Evolutionary conservation across 2,329 filamentous ascomycete genomes (phyloP), one percentile per base, ranked within the genome.

Genomic region (Cladorrhinum sp.): DNA sequence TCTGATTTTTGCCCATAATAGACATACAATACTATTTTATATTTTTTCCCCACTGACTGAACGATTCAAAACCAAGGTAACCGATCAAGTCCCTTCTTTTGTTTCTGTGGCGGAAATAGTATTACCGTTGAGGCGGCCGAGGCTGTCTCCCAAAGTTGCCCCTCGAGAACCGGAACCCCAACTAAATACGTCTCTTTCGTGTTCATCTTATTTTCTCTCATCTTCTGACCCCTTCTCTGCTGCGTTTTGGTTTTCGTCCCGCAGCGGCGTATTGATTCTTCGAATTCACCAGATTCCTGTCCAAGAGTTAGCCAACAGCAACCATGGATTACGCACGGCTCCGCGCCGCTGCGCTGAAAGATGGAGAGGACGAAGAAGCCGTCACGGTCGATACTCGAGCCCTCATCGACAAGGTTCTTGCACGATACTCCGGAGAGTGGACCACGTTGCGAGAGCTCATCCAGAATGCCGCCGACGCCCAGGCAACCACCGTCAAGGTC

Each of bases 371-470:
- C 69, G 95, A 98, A 75, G 95, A 98, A 76, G 95, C 95, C 48
- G 95, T 99, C 60, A 99, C 95, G 0, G 95, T 99, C 71, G 96
- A 99, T 73, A 99, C 95, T 54, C 85, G 96, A 71, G 95, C 95
- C 49, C 77, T 99, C 69, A 99, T 99, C 72, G 96, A 98, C 78
- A 99, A 99, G 76, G 94, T 99, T 10, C 84, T 99, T 55, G 95
- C 95, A 9, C 84, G 95, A 71, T 99, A 99, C 73, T 96, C 93
- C 2, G 94, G 95, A 69, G 96, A 99, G 79, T 97, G 94, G 88
- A 92, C 86, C 5, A 90, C 84, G 8, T 78, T 99, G 18, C 86
- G 95, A 80, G 95, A 99, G 74, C 86, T 99, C 63, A 92, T 99
- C 50, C 95, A 99, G 72, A 99, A 99, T 73, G 95, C 95, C n/a